phyloP scores from a whole-genome alignment of 768 basidiomycete species.

The Mycena venus region DNA sequence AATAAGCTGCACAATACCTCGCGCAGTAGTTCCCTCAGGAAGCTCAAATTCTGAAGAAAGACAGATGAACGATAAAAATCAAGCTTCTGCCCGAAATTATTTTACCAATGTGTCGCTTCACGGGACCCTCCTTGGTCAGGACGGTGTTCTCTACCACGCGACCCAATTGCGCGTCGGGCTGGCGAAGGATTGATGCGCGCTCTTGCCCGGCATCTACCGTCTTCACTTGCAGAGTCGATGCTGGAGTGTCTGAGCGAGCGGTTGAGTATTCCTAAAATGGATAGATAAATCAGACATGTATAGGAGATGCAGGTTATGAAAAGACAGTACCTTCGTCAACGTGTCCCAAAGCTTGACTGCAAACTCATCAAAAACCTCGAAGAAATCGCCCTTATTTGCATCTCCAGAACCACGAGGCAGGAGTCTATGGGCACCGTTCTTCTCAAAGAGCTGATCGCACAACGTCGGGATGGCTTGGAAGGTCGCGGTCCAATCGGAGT shows the following conservation, averaged over 20 bases:
- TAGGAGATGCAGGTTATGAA: background rate
- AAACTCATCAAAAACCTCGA: constrained; percentile 58
- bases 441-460: constrained; percentile 48
- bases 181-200: constrained; percentile 52
- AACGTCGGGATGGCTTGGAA: constrained; percentile 60
- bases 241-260: constrained; percentile 18
- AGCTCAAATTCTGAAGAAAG: constrained; percentile 47
- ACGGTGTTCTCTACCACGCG: constrained; percentile 53
- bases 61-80: too few species aligned
- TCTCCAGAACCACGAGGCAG: constrained; percentile 54
- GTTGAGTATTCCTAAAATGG: constrained; percentile 47
- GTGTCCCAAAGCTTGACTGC: constrained; percentile 52
- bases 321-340: constrained; percentile 44
- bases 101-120: constrained; percentile 58
- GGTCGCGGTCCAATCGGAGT: constrained; percentile 62
- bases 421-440: constrained; percentile 51
- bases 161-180: constrained; percentile 52
- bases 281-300: background rate
- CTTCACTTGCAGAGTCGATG: constrained; percentile 42
- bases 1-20: constrained; percentile 10
- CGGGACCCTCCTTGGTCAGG: constrained; percentile 52
- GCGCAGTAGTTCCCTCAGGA: constrained; percentile 47
- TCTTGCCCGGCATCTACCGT: constrained; percentile 45
- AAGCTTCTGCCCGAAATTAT: too few species aligned
- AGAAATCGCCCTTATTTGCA: constrained; percentile 55